A percentile compares a stretch with the other conserved stretches of the same genome.
Evolutionary conservation across 441 rosid species (phyloP).

Genomic region (Populus hybrid): DNA sequence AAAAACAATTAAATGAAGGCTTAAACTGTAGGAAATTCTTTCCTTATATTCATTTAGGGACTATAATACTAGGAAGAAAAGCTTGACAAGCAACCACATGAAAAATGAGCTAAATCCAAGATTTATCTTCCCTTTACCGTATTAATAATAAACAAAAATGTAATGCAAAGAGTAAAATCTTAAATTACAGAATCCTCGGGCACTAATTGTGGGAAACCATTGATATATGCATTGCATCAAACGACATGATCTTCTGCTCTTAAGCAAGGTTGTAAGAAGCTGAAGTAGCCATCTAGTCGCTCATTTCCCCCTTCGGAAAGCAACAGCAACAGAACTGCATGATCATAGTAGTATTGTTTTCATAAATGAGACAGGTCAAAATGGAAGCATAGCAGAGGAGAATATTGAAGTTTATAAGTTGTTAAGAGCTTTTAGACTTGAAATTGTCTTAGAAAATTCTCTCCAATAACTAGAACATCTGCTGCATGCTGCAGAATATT

Average conservation of each 20-base stretch:
- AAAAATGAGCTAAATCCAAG: not conserved
- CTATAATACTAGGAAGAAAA: no score
- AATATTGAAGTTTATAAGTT: not conserved
- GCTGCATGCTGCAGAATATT: not conserved
- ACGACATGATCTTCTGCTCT: not conserved
- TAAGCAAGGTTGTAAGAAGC: slow-evolving; percentile 6
- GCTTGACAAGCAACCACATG: not conserved
- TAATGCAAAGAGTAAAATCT: not conserved
- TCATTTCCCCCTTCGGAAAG: not conserved
- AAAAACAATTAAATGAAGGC: no score
- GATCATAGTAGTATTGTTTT: not conserved
- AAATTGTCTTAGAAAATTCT: not conserved
- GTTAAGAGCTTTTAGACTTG: not conserved
- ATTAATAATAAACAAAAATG: no score
- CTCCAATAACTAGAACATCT: not conserved
- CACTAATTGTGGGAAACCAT: not conserved
- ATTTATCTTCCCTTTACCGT: no score
- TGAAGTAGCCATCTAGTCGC: not conserved
- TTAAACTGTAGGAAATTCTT: no score
- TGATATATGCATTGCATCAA: not conserved
- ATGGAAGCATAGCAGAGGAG: not conserved
- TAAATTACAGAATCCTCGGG: not conserved
- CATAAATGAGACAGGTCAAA: not conserved
- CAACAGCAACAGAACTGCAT: slow-evolving; percentile 16
- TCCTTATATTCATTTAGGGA: no score